phyloP scores from a whole-genome alignment of 768 basidiomycete species.

The Leccinum barrowsii region DNA sequence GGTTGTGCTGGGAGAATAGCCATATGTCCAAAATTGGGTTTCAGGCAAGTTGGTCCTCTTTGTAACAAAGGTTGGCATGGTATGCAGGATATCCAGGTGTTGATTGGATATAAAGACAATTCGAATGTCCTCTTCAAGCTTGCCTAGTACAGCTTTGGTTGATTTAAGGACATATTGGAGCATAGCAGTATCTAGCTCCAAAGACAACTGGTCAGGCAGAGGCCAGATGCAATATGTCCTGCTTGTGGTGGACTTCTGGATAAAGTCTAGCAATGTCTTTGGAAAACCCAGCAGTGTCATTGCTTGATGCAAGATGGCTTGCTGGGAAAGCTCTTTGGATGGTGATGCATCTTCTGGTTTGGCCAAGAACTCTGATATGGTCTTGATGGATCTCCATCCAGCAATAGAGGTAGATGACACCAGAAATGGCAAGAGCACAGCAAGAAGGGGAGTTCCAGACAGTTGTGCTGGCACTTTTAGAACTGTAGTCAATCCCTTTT shows the following conservation, averaged over 20 bases:
- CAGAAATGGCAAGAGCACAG: slow-evolving; percentile 25
- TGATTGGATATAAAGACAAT: slow-evolving; percentile 67
- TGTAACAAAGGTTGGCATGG: slow-evolving; percentile 46
- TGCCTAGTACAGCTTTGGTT: slow-evolving; percentile 38
- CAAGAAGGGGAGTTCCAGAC: slow-evolving; percentile 18
- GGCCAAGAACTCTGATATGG: slow-evolving; percentile 4
- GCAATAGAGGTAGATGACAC: slow-evolving; percentile 15
- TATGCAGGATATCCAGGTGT: slow-evolving; percentile 46
- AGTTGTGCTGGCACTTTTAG: slow-evolving; percentile 40
- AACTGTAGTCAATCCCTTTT: slow-evolving; percentile 32
- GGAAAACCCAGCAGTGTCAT: slow-evolving; percentile 45
- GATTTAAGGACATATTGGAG: slow-evolving; percentile 44
- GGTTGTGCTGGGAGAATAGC: slow-evolving; percentile 53
- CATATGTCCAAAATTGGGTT: slow-evolving; percentile 65
- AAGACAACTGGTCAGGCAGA: slow-evolving; percentile 24
- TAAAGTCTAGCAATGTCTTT: slow-evolving; percentile 42
- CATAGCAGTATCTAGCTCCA: slow-evolving; percentile 40
- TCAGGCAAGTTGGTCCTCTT: slow-evolving; percentile 43
- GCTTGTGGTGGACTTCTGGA: slow-evolving; percentile 33
- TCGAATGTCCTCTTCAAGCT: slow-evolving; percentile 38
- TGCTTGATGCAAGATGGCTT: slow-evolving; percentile 22
- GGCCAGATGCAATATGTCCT: slow-evolving; percentile 51
- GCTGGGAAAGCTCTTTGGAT: slow-evolving; percentile 2
- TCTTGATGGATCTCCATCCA: slow-evolving; percentile 16
- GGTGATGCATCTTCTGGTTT: neutral